Evolutionary conservation across 2,329 filamentous ascomycete species (phyloP).

Genomic region (Clarireedia sp.): DNA sequence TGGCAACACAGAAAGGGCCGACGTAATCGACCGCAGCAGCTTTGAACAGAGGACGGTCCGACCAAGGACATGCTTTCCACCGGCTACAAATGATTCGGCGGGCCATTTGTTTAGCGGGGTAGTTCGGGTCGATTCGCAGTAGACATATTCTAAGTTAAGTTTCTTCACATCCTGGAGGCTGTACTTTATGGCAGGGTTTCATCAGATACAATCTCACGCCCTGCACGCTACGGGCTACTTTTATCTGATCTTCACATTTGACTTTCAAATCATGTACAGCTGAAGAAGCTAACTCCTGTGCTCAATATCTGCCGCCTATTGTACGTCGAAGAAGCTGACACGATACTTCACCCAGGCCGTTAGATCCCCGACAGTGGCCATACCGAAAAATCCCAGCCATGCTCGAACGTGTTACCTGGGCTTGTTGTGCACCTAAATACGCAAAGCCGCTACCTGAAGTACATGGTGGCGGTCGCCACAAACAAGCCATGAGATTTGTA

Average conservation of each 20-base stretch:
- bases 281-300: no score
- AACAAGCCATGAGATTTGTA: background rate
- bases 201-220: background rate
- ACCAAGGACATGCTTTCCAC: background rate
- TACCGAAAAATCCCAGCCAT: background rate
- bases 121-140: background rate
- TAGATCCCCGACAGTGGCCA: no score
- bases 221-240: background rate
- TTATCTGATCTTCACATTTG: background rate
- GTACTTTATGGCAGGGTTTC: background rate
- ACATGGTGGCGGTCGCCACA: constrained; percentile 2
- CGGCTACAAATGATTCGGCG: background rate
- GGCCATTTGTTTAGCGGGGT: background rate
- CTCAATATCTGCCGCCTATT: no score
- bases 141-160: background rate
- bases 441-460: background rate
- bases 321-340: no score
- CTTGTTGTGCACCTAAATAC: background rate
- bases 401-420: background rate
- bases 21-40: background rate
- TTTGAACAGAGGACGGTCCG: background rate
- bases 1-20: background rate
- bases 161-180: no score
- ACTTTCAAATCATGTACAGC: no score
- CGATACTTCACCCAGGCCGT: no score